Conservation (phyloP, 2,329 filamentous ascomycete genomes). For the Aspergillus floridensis region DNA sequence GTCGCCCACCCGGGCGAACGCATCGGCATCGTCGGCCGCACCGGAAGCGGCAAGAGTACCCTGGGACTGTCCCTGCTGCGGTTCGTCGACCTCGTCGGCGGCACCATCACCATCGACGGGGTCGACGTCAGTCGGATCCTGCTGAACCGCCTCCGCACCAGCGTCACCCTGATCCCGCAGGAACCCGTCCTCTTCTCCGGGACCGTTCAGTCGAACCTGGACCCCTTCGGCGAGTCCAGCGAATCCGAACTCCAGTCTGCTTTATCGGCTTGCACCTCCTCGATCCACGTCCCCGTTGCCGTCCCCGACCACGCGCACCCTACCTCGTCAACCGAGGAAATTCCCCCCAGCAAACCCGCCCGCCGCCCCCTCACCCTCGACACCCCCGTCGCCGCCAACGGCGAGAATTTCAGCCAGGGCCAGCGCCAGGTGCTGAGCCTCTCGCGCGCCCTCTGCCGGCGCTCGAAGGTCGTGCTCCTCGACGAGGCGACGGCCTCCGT, state of each 20-base stretch:
- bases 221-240: conserved; percentile 55
- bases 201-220: conserved; percentile 58
- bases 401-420: conserved; percentile 48
- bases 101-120: conserved; percentile 56
- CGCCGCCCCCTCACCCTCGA: conserved; percentile 40
- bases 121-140: conserved; percentile 55
- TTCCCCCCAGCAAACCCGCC: background rate
- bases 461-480: conserved; percentile 58
- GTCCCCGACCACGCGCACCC: conserved; percentile 5
- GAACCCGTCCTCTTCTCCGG: conserved; percentile 61
- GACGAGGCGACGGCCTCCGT: conserved; percentile 66
- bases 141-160: conserved; percentile 52
- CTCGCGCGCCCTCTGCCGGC: conserved; percentile 58
- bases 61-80: conserved; percentile 56
- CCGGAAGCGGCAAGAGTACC: conserved; percentile 35
- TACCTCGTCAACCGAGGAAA: background rate
- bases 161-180: conserved; percentile 59
- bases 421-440: conserved; percentile 63
- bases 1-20: conserved; percentile 24
- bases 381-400: conserved; percentile 58
- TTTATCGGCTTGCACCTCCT: conserved; percentile 31
- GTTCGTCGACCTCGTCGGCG: conserved; percentile 51
- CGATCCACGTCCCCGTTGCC: conserved; percentile 30
- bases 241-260: conserved; percentile 44
- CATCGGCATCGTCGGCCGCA: conserved; percentile 29